These are phyloP conservation scores for Mimosa pudica DNA, from an alignment of 306 rosid genomes.

Conservation along the genomic window DNA sequence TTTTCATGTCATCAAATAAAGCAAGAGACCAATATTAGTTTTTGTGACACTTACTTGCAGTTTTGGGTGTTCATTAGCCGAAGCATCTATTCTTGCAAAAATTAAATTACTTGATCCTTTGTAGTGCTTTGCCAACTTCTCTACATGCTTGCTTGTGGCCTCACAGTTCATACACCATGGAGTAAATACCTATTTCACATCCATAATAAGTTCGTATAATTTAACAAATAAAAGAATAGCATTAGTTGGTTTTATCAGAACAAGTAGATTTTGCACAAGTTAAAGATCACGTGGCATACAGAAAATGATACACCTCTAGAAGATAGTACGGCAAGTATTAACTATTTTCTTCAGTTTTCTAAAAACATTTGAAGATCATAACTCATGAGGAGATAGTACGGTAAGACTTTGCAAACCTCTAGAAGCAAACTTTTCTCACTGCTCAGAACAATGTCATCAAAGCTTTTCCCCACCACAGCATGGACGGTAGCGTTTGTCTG, in stretches of 20 bases:
- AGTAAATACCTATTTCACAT: slow-evolving; percentile 69
- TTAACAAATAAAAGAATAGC: slow-evolving; percentile 13
- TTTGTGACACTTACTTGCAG: slow-evolving; percentile 57
- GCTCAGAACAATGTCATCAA: slow-evolving; percentile 67
- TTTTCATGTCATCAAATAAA: slow-evolving; percentile 18
- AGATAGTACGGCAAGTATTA: slow-evolving; percentile 1
- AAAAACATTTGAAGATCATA: not conserved
- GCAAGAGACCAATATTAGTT: not conserved
- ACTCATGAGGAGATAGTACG: not conserved
- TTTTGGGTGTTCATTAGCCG: slow-evolving; percentile 85
- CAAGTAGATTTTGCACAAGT: not conserved
- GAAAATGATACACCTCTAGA: slow-evolving; percentile 27
- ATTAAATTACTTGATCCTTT: slow-evolving; percentile 61
- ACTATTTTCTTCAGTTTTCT: not conserved
- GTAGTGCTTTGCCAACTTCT: slow-evolving; percentile 92
- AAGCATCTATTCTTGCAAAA: slow-evolving; percentile 76
- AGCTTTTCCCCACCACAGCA: slow-evolving; percentile 71
- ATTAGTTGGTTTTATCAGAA: not conserved
- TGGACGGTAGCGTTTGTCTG: slow-evolving; percentile 71
- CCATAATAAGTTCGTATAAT: slow-evolving; percentile 16
- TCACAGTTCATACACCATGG: slow-evolving; percentile 96
- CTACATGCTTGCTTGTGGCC: slow-evolving; percentile 74
- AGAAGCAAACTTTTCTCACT: slow-evolving; percentile 70
- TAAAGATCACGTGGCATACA: slow-evolving; percentile 3
- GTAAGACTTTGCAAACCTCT: slow-evolving; percentile 63